phyloP scores from a whole-genome alignment of 1,284 basidiomycete species.

The Moniliella sp. region DNA sequence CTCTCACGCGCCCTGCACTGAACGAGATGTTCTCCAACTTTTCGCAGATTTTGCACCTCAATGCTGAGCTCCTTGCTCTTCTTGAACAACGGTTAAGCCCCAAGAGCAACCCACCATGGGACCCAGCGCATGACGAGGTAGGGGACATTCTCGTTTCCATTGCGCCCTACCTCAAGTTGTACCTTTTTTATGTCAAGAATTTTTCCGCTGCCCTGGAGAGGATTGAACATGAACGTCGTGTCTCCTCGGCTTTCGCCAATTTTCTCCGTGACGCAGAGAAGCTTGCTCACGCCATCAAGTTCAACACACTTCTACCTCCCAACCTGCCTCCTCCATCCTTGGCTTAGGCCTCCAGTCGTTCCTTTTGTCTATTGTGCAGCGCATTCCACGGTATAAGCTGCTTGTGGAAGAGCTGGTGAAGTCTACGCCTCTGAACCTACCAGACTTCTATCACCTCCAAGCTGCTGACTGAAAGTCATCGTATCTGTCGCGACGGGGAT shows the following conservation, averaged over 20 bases:
- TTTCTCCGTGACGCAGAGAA: conserved; percentile 22
- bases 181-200: conserved; percentile 31
- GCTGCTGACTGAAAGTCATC: conserved; percentile 19
- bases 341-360: conserved; percentile 29
- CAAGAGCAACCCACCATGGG: too few relatives aligned
- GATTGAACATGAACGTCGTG: conserved; percentile 21
- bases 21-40: conserved; percentile 67
- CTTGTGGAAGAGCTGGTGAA: conserved; percentile 23
- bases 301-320: too few relatives aligned
- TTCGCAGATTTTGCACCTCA: conserved; percentile 70
- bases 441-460: conserved; percentile 10
- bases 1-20: conserved; percentile 49
- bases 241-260: conserved; percentile 17
- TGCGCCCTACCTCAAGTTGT: conserved; percentile 32
- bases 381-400: conserved; percentile 29
- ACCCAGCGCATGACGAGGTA: conserved; percentile 12
- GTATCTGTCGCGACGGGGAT: conserved; percentile 25
- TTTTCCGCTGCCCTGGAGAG: conserved; percentile 23
- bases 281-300: neutral
- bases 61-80: conserved; percentile 51
- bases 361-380: conserved; percentile 26
- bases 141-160: conserved; percentile 29
- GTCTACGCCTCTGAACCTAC: conserved; percentile 14
- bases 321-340: conserved; percentile 5
- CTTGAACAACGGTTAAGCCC: conserved; percentile 36